Evolutionary conservation across 106 monocot genomes (phyloP), one percentile per base, ranked within the genome.

Genomic region (Narthecium ossifragum): DNA sequence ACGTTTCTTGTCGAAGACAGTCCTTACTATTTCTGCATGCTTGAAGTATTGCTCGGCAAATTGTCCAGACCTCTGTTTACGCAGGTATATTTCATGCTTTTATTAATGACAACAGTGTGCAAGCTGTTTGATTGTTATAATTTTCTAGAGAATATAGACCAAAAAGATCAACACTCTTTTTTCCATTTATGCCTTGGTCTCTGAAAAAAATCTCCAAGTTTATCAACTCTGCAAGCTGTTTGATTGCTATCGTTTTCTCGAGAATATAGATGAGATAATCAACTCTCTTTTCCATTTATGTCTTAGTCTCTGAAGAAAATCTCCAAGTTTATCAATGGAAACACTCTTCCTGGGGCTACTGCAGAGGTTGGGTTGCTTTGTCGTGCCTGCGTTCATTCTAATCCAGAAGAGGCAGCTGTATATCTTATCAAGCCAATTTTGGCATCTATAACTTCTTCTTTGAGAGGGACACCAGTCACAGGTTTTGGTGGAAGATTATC

Each of bases 361-460:
- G 55, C 83, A 69, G 96, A 98, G 60, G 69, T 98, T 53, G 96
- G 96, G 57, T 76, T 96, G 75, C 85, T 96, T 67, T 90, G 90
- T 74, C 87, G 86, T 84, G 83, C 96, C 32, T 96, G 90, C 74
- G 76, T 91, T 49, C 68, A 71, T 67, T 81, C 96, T 56, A 79
- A 91, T 63, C 84, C 96, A 13, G 79, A 84, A 75, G 86, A 76
- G 52, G 83, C 96, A 33, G 57, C 63, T 60, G 32, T 55, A 22
- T 66, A 74, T 51, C 72, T 98, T 61, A 73, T 98, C 59, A 78
- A 91, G 65, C 96, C 86, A 15, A 65, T 98, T 13, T 58, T 98
- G 64, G 61, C 45, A 55, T 64, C 80, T 40, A 72, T 87, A 64
- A 68, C 36, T 4, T 68, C 86, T 10, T 75, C 86, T 53, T 77